Conservation (phyloP, 176 grass and related monocot genomes). For the Oryza rufipogon region DNA sequence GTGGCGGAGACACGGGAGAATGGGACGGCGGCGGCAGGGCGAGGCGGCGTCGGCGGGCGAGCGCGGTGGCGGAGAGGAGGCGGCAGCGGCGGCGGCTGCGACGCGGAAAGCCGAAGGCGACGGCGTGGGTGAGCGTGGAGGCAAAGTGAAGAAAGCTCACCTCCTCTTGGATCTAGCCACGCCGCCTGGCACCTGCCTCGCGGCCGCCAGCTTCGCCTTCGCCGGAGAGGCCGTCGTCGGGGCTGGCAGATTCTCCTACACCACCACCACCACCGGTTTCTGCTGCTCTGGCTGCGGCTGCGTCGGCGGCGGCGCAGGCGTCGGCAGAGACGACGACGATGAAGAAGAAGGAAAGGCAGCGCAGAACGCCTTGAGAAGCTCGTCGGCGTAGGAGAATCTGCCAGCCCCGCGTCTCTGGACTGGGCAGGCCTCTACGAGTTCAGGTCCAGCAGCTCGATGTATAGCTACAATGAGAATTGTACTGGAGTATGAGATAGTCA, state of each 20-base stretch:
- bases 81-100: too few species aligned
- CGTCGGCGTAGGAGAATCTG: constrained; percentile 40
- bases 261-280: neutral
- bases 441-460: too few species aligned
- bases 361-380: constrained; percentile 62
- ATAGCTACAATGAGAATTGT: too few species aligned
- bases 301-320: neutral
- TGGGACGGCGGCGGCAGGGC: too few species aligned
- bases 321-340: neutral
- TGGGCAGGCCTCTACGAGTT: too few species aligned
- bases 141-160: constrained; percentile 33
- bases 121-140: too few species aligned
- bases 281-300: neutral
- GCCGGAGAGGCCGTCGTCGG: neutral
- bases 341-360: constrained; percentile 21
- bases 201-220: neutral
- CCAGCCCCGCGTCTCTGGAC: too few species aligned
- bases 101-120: too few species aligned
- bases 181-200: constrained; percentile 22
- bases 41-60: too few species aligned
- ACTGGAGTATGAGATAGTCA: too few species aligned
- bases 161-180: constrained; percentile 75
- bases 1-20: too few species aligned
- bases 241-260: constrained; percentile 9
- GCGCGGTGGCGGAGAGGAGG: too few species aligned